Evolutionary conservation across 2,329 filamentous ascomycete species (phyloP), one percentile per base, ranked within the genome.

Genomic region (Botryotinia narcissicola): DNA sequence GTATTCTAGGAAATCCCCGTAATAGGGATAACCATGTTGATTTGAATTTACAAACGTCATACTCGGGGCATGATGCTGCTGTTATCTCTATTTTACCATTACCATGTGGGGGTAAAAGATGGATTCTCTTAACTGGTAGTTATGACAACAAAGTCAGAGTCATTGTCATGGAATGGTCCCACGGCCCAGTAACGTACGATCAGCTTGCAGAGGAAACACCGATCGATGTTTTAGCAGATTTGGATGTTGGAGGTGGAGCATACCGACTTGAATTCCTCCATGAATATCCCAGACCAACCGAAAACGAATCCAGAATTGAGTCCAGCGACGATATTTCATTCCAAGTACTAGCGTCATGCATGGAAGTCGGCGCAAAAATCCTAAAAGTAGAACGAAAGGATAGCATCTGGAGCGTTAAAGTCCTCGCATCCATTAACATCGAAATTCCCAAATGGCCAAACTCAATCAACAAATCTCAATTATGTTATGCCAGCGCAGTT

Each of bases 401-500:
- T 1, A 80, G 82, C 75, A 74, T 83, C 73, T 94, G 91, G 87
- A 80, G 79, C 1, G 90, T 96, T 73, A 98, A 94, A n/a, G 46
- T 71, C 42, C 63, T 75, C 60, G 70, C 51, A 54, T 60, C 51
- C 25, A 46, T 48, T 0, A 42, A 61, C 25, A 61, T 69, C n/a
- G 32, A 60, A 16, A 59, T 46, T 16, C 63, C 63, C 8, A 44
- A 35, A 61, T 70, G 59, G 32, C 29, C 35, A 54, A 75, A 76
- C 29, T 51, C 87, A 0, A 88, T 86, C 70, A 97, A 97, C 78
- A 92, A 93, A 77, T 93, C 95, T 80, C 94, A 98, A 80, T 86
- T 98, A 93, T 97, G 97, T 79, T 98, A 98, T 81, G 95, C 92
- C 10, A 93, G 92, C 78, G 94, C 95, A 82, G 88, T 90, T 74